Conservation (phyloP, 371 early-diverging fungal species). For the Coemansia sp. region DNA sequence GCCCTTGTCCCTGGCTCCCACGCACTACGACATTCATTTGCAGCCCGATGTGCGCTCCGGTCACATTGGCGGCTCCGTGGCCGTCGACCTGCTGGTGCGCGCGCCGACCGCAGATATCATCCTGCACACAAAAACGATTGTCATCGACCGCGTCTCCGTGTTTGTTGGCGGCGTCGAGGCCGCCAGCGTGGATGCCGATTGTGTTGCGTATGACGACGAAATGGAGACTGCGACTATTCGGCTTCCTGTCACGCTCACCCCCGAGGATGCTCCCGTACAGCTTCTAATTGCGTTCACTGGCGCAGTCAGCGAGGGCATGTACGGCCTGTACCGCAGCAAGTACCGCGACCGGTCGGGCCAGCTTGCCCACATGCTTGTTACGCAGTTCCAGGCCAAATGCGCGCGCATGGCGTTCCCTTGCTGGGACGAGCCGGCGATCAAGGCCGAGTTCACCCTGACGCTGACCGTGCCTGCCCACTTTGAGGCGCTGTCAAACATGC, state of each 20-base stretch:
- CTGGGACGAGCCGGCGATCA: constrained; percentile 87
- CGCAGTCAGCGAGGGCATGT: constrained; percentile 76
- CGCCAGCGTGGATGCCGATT: constrained; percentile 38
- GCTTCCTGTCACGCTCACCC: constrained; percentile 54
- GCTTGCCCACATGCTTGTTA: constrained; percentile 70
- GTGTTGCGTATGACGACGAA: constrained; percentile 56
- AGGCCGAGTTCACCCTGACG: constrained; percentile 88
- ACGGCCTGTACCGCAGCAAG: constrained; percentile 79
- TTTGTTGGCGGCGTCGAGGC: constrained; percentile 31
- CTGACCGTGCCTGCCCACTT: constrained; percentile 67
- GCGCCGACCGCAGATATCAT: constrained; percentile 57
- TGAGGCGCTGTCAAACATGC: constrained; percentile 87
- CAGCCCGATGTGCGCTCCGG: constrained; percentile 69
- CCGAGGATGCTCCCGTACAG: constrained; percentile 23
- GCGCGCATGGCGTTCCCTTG: constrained; percentile 91
- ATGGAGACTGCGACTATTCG: constrained; percentile 62
- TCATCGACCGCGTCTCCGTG: constrained; percentile 47
- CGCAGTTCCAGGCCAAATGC: constrained; percentile 94
- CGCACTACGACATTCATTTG: constrained; percentile 72
- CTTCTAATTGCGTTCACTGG: constrained; percentile 67
- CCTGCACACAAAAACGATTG: constrained; percentile 62
- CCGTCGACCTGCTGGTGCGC: constrained; percentile 53
- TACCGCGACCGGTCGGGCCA: constrained; percentile 66
- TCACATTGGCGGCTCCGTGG: constrained; percentile 65
- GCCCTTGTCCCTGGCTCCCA: constrained; percentile 69